Evolutionary conservation across 1,284 basidiomycete genomes (phyloP), one percentile per base, ranked within the genome.

Genomic region (Polyporus tsugae): DNA sequence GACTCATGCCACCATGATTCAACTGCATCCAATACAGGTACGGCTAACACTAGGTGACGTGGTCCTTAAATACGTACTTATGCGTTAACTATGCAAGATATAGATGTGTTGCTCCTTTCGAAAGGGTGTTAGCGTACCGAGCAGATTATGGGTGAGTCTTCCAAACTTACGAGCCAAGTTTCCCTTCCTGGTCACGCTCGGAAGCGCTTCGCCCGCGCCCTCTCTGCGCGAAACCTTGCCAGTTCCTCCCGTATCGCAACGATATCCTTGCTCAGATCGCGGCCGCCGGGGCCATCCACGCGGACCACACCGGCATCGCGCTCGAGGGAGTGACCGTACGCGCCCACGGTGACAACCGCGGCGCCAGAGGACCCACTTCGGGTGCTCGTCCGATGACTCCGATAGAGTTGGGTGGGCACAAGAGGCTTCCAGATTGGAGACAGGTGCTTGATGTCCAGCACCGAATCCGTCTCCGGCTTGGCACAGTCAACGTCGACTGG

Each of bases 241-340:
- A 63, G 17, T 49, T 63, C 49, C 49, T 63, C 46, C 49, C 62
- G 36, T 15, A 63, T 53, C 49, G 36, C 62, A 35, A 10, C 13
- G 36, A 63, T 52, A 17, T 63, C 39, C 55, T 58, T 58, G 19
- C 36, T 6, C n/a, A 58, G 35, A 22, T 10, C 9, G 4, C 33
- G 55, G 17, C 35, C 10, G 19, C 55, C 11, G 17, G 9, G 7
- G 35, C 19, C n/a, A 11, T 38, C 36, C 35, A 10, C 36, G 7
- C 7, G 9, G 19, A 17, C 19, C 35, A 58, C 19, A 22, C 36
- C 36, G 35, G 55, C 35, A 58, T 22, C 19, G 55, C 10, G 6
- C 5, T 58, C 55, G 4, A n/a, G 9, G 6, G 35, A 36, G 19
- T n/a, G 55, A n/a, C 55, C 35, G 19, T 38, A 58, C 9, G 35